Percentiles rank a stretch among this genome's conserved stretches.
phyloP scores from a whole-genome alignment of 768 basidiomycete species.

The Phaeotremella fagi region DNA sequence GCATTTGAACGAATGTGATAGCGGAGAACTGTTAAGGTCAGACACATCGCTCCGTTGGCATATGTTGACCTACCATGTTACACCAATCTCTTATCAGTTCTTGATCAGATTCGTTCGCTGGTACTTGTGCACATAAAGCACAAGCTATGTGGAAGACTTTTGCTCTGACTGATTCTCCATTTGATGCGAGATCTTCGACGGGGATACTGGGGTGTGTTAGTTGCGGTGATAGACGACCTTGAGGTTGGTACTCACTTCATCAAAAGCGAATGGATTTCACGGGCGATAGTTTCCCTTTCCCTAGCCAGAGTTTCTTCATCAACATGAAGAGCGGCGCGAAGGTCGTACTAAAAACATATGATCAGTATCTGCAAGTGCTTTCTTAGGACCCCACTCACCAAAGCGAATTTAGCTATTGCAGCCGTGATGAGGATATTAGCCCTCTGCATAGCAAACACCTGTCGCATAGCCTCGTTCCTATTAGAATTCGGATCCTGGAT shows the following conservation, averaged over 20 bases:
- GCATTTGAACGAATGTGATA: constrained; percentile 43
- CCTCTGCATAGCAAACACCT: constrained; percentile 40
- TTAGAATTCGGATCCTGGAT: constrained; percentile 20
- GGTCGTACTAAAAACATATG: constrained; percentile 23
- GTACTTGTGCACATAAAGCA: constrained; percentile 25
- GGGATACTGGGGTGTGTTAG: constrained; percentile 21
- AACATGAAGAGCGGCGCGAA: constrained; percentile 30
- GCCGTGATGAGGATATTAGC: constrained; percentile 44
- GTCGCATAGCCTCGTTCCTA: constrained; percentile 1
- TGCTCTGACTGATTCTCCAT: constrained; percentile 38
- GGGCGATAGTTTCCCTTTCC: constrained; percentile 36
- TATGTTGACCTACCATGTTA: constrained; percentile 33
- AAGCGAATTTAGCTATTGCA: constrained; percentile 42
- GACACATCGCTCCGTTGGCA: not conserved
- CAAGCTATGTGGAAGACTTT: constrained; percentile 44
- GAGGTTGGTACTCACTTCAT: constrained; percentile 26
- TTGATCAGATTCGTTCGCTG: constrained; percentile 18
- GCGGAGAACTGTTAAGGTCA: constrained; percentile 32
- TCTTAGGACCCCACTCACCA: constrained; percentile 22
- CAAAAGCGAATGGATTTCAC: constrained; percentile 37
- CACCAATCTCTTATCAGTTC: constrained; percentile 40
- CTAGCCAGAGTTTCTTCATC: constrained; percentile 33
- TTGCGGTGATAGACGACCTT: not conserved
- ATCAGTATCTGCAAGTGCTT: not conserved
- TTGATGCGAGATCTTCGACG: constrained; percentile 40